Evolutionary conservation across 2,329 filamentous ascomycete species (phyloP).

Genomic region (Didymella lethalis): DNA sequence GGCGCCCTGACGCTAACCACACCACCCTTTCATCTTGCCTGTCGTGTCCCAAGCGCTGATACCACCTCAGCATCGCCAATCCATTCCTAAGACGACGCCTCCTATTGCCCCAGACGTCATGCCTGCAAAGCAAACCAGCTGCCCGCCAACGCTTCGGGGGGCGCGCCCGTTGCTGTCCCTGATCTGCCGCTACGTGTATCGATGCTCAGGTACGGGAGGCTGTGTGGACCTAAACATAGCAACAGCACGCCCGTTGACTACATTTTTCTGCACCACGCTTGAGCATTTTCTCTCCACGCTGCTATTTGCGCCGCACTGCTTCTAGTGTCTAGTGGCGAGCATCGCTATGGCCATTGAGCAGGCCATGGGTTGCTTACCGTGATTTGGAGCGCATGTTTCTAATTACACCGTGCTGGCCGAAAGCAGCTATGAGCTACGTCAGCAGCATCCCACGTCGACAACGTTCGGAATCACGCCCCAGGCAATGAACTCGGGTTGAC

Average conservation of each 20-base stretch:
- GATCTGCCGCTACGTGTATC: constrained; percentile 42
- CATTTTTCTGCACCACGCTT: constrained; percentile 25
- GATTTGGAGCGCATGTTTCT: constrained; percentile 11
- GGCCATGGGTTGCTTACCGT: constrained; percentile 12
- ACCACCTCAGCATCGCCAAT: constrained; percentile 25
- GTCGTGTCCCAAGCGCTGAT: constrained; percentile 22
- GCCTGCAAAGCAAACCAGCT: constrained; percentile 21
- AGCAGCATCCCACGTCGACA: constrained; percentile 13
- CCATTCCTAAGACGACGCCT: constrained; percentile 28
- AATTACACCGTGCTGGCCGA: constrained; percentile 16
- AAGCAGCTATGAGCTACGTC: constrained; percentile 17
- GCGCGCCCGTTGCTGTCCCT: constrained; percentile 35
- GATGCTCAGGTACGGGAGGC: constrained; percentile 39
- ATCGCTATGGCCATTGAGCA: constrained; percentile 15
- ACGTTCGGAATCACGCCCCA: constrained; percentile 3
- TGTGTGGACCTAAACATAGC: constrained; percentile 48
- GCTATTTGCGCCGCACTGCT: constrained; percentile 27
- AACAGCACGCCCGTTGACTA: constrained; percentile 36
- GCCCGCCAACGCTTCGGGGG: constrained; percentile 28
- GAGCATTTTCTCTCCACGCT: constrained; percentile 26
- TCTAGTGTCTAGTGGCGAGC: constrained; percentile 25
- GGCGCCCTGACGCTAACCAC: constrained; percentile 29
- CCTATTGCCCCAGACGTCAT: constrained; percentile 42
- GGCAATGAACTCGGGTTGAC: neutral
- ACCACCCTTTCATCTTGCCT: constrained; percentile 27